Evolutionary conservation across 2,329 filamentous ascomycete genomes (phyloP).

Genomic region (Fusarium circinatum): DNA sequence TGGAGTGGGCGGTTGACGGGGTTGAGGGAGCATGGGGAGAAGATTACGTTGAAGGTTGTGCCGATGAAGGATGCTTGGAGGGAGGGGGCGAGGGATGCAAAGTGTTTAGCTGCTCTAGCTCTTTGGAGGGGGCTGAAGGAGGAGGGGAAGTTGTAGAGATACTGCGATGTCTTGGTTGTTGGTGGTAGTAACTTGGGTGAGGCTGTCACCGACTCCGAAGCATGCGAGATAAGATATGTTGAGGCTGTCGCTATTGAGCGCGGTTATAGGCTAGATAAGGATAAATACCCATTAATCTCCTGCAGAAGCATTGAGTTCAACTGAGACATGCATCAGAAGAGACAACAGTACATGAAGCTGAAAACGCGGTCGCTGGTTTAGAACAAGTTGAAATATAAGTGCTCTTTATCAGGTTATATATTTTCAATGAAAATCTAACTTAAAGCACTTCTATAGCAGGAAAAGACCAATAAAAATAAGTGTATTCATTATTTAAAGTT

Average conservation of each 20-base stretch:
- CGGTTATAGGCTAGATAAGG: neutral
- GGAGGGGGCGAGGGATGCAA: constrained; percentile 67
- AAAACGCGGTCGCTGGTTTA: neutral
- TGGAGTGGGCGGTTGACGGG: constrained; percentile 70
- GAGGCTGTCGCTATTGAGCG: neutral
- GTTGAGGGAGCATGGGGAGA: constrained; percentile 67
- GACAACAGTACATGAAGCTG: neutral
- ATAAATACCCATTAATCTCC: too few relatives aligned
- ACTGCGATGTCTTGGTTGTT: neutral
- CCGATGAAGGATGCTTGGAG: constrained; percentile 66
- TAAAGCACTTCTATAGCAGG: neutral
- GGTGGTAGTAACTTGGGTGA: neutral
- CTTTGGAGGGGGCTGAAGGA: constrained; percentile 66
- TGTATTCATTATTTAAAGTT: too few relatives aligned
- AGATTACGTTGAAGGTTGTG: constrained; percentile 69
- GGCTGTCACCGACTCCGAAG: neutral
- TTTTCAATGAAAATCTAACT: accelerated
- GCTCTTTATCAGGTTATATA: accelerated
- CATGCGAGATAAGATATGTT: neutral
- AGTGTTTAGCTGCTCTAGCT: constrained; percentile 68
- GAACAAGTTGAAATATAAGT: accelerated
- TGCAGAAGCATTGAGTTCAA: neutral
- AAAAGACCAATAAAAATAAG: neutral
- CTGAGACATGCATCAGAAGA: neutral
- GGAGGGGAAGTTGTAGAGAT: constrained; percentile 52